Evolutionary conservation across 2,329 filamentous ascomycete species (phyloP), one percentile per base, ranked within the genome.

Genomic region (Camillea tinctor): DNA sequence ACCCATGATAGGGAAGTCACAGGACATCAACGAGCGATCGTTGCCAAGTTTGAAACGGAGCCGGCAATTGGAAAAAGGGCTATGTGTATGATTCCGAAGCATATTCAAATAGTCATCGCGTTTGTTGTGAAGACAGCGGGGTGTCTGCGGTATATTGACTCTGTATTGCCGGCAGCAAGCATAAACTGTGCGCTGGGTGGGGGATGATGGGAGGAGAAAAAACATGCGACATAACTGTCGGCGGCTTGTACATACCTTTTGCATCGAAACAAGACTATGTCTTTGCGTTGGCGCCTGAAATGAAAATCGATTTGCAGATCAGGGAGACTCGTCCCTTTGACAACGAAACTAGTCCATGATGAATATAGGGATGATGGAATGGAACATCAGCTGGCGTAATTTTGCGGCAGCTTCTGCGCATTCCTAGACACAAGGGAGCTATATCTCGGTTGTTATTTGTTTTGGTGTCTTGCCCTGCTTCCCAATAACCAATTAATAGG

Each of bases 201-300:
- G 26, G 13, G 26, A 55, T 60, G 59, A 60, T 56, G 59, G 60
- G 59, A 58, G 23, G 53, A 54, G 65, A 40, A 50, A 61, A 64
- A 63, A 54, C 59, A 64, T 60, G 58, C 56, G 58, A 64, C 50
- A 57, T 52, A 56, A 61, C 62, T 59, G 60, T 58, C 61, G 65
- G 60, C 64, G 58, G 63, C 60, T 59, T 71, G 69, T 72, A 72
- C 61, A 71, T 72, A 71, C 52, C 62, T 66, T 64, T 60, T 64
- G 58, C 62, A 56, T 64, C 54, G 60, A 30, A 30, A 53, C 55
- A 53, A 62, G 52, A 61, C 49, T 60, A 55, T 54, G 61, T 52
- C 56, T 55, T 63, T 58, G 63, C 61, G 60, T 48, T 55, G 59
- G 58, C 64, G 61, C 62, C 62, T 36, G 61, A 69, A 69, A 66